These are phyloP conservation scores for Saccharomyces hybrid DNA, from an alignment of 1,139 yeast species.

Conservation along the genomic window DNA sequence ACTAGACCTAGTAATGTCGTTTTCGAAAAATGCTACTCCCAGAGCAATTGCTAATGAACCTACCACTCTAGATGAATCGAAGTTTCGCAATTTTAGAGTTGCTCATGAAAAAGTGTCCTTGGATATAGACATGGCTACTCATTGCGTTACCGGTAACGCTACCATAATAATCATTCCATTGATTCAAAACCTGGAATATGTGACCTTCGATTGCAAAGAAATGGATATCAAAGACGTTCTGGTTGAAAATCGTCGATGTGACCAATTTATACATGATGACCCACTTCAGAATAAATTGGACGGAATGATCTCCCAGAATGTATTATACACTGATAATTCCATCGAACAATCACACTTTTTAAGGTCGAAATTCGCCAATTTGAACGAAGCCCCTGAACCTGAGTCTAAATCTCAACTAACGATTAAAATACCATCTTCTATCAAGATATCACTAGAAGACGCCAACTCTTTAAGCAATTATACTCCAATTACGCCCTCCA, in stretches of 20 bases:
- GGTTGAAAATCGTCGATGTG: constrained; percentile 49
- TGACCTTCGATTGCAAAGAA: constrained; percentile 77
- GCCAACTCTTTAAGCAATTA: constrained; percentile 39
- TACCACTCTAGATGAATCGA: constrained; percentile 9
- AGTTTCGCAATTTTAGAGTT: constrained; percentile 37
- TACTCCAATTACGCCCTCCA: constrained; percentile 39
- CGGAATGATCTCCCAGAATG: constrained; percentile 11
- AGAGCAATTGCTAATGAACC: constrained; percentile 4
- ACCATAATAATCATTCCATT: constrained; percentile 76
- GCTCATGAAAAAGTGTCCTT: constrained; percentile 64
- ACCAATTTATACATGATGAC: constrained; percentile 46
- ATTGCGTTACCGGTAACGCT: constrained; percentile 60
- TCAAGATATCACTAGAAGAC: constrained; percentile 54
- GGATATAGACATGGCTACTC: constrained; percentile 55
- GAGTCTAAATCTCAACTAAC: constrained; percentile 62
- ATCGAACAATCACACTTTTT: constrained; percentile 46
- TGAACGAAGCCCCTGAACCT: constrained; percentile 48
- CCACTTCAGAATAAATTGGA: constrained; percentile 23
- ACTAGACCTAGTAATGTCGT: constrained; percentile 6
- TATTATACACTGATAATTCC: constrained; percentile 19
- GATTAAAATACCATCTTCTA: constrained; percentile 63
- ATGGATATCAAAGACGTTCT: constrained; percentile 54
- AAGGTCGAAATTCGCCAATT: constrained; percentile 52
- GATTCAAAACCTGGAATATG: constrained; percentile 46
- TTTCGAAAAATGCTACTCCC: constrained; percentile 12